Evolutionary conservation across 768 basidiomycete genomes (phyloP).

Genomic region (Pluteus cervinus): DNA sequence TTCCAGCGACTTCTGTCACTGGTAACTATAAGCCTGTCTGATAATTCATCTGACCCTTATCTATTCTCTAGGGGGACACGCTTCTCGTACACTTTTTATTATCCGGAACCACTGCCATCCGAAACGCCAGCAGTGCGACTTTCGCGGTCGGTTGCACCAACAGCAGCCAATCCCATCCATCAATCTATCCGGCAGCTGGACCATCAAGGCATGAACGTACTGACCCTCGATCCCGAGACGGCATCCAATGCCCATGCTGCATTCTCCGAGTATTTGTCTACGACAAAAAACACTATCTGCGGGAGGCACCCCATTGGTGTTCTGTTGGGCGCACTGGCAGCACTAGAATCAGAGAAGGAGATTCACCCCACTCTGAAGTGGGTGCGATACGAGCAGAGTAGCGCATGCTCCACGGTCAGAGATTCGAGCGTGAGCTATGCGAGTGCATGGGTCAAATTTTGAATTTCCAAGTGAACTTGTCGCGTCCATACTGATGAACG

Average conservation of each 20-base stretch:
- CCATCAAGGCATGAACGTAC: slow-evolving; percentile 75
- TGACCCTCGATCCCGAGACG: slow-evolving; percentile 51
- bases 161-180: slow-evolving; percentile 62
- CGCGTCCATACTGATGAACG: slow-evolving; percentile 5
- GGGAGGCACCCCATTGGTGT: slow-evolving; percentile 96
- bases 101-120: slow-evolving; percentile 53
- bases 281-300: slow-evolving; percentile 93
- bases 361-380: slow-evolving; percentile 52
- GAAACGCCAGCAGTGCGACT: slow-evolving; percentile 42
- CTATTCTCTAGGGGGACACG: slow-evolving; percentile 62
- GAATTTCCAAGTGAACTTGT: slow-evolving; percentile 12
- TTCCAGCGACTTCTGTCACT: slow-evolving; percentile 98
- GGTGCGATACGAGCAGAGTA: slow-evolving; percentile 94
- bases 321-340: slow-evolving; percentile 69
- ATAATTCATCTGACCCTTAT: too few relatives aligned
- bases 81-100: slow-evolving; percentile 87
- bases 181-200: slow-evolving; percentile 81
- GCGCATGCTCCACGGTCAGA: slow-evolving; percentile 52
- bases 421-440: slow-evolving; percentile 98
- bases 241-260: slow-evolving; percentile 48
- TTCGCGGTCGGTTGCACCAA: slow-evolving; percentile 34
- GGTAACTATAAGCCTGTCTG: slow-evolving; percentile 41
- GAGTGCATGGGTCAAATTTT: slow-evolving; percentile 76
- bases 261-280: slow-evolving; percentile 62
- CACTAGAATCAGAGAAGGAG: slow-evolving; percentile 39